Evolutionary conservation across 352 stramenopile genomes (phyloP).

Genomic region (Phytophthora cryptogea): DNA sequence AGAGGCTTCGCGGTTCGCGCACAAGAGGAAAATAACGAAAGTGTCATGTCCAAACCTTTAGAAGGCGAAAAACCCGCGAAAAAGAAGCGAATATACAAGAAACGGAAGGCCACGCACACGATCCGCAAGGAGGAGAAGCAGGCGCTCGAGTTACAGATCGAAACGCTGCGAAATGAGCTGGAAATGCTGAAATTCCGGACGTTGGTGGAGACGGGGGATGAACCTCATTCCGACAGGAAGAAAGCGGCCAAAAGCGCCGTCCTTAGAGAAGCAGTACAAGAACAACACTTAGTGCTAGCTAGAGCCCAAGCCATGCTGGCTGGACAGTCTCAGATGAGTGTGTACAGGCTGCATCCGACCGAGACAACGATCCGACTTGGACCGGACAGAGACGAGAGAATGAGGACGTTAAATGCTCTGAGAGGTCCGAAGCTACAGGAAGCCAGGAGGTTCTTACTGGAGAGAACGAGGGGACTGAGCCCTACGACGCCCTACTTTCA

Average conservation of each 20-base stretch:
- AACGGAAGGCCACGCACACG: conserved; percentile 48
- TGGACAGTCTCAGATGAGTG: conserved; percentile 28
- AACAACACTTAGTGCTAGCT: conserved; percentile 42
- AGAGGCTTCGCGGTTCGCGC: conserved; percentile 21
- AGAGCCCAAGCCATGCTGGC: conserved; percentile 37
- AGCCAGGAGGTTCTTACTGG: conserved; percentile 37
- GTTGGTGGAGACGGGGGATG: conserved; percentile 24
- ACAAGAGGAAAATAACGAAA: conserved; percentile 15
- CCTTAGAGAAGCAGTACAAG: conserved; percentile 36
- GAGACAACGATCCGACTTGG: conserved; percentile 43
- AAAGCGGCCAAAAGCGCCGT: conserved; percentile 11
- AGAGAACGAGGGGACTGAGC: conserved; percentile 32
- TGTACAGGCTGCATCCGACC: conserved; percentile 34
- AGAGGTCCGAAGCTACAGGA: conserved; percentile 36
- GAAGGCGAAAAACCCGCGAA: conserved; percentile 11
- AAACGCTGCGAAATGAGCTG: conserved; percentile 38
- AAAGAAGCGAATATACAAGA: conserved; percentile 45
- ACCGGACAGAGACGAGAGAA: conserved; percentile 30
- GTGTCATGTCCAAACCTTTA: conserved; percentile 2
- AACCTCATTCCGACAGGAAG: conserved; percentile 20
- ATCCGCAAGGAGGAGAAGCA: conserved; percentile 53
- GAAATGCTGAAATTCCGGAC: conserved; percentile 41
- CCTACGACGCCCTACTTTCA: conserved; percentile 36
- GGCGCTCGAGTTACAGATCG: conserved; percentile 31
- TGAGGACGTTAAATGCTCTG: conserved; percentile 30